These are phyloP conservation scores for Colletotrichum sp. DNA, from an alignment of 2,329 filamentous ascomycete species.

Conservation along the genomic window DNA sequence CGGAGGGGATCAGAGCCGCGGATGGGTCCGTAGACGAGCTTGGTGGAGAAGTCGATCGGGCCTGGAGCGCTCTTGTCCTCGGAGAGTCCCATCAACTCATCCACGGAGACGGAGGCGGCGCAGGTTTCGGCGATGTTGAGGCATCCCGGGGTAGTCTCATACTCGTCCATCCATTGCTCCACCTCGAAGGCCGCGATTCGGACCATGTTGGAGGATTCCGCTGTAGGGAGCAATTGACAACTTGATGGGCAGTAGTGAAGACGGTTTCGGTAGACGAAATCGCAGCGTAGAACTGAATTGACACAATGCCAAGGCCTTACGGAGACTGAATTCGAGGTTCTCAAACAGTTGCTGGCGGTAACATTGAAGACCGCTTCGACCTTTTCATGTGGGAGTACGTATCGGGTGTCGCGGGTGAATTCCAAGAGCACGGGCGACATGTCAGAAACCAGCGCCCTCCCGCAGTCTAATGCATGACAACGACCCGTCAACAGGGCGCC, in stretches of 20 bases:
- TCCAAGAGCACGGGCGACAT: not conserved
- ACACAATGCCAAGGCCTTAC: slow-evolving; percentile 10
- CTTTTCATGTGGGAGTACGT: not conserved
- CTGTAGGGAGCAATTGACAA: not conserved
- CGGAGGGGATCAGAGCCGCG: slow-evolving; percentile 70
- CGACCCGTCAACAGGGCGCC: slow-evolving; percentile 9
- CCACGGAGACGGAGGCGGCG: slow-evolving; percentile 74
- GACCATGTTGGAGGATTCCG: slow-evolving; percentile 34
- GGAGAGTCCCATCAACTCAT: slow-evolving; percentile 66
- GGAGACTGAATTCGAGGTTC: not conserved
- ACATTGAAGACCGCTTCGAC: slow-evolving; percentile 1
- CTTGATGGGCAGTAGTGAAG: not conserved
- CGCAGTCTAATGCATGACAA: slow-evolving; percentile 2
- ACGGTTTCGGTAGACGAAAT: not conserved
- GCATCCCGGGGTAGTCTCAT: slow-evolving; percentile 59
- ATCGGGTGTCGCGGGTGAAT: not conserved
- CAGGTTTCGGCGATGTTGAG: slow-evolving; percentile 83
- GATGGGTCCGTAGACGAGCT: slow-evolving; percentile 77
- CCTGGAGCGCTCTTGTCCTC: slow-evolving; percentile 51
- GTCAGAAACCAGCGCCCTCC: not conserved
- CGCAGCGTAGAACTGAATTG: not conserved
- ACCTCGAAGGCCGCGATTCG: slow-evolving; percentile 61
- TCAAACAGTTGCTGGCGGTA: slow-evolving; percentile 1
- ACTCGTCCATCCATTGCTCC: slow-evolving; percentile 73
- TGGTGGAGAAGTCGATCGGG: slow-evolving; percentile 53